Evolutionary conservation across 495 filamentous ascomycete genomes (phyloP), one percentile per base, ranked within the genome.

Genomic region (Talaromyces trachyspermus): DNA sequence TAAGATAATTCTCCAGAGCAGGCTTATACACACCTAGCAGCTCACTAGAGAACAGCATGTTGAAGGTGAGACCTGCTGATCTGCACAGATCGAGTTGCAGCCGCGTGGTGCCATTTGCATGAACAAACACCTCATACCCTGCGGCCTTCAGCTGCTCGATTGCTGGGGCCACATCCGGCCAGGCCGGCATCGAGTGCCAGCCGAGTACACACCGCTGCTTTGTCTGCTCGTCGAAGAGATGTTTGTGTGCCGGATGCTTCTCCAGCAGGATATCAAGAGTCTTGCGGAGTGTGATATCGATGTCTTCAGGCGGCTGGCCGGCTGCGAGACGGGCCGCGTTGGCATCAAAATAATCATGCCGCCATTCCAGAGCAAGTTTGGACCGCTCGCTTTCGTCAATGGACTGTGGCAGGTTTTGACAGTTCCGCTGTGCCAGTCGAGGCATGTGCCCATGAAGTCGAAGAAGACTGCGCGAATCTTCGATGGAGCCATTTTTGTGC

Each of bases 101-200:
- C 37, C 76, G 65, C 23, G 74, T 74, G 2, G 71, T 74, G 0
- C 75, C 76, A 48, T 80, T 80, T n/a, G 76, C 73, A 37, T 72
- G 65, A 18, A 79, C 73, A 20, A 74, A 69, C 0, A 60, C 58
- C 37, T 67, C 64, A 10, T 58, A 54, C 15, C 56, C 60, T 1
- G 49, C 32, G 10, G 52, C 51, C 14, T 53, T 55, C 6, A 70
- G 41, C 17, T 49, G 48, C 5, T 48, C 24, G 9, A 70, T 57
- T n/a, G 67, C 66, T 12, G 47, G 11, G 1, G 44, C 35, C 3
- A 74, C 66, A 10, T 78, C 73, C 0, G 68, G 61, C 75, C 75
- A 79, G 9, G 70, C 62, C 4, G 43, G 53, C 60, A 71, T 66
- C 4, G 55, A 53, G 50, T 76, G 72, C 74, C 75, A 75, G 19